Evolutionary conservation across 768 basidiomycete genomes (phyloP).

Genomic region (Coprinopsis marcescibilis): DNA sequence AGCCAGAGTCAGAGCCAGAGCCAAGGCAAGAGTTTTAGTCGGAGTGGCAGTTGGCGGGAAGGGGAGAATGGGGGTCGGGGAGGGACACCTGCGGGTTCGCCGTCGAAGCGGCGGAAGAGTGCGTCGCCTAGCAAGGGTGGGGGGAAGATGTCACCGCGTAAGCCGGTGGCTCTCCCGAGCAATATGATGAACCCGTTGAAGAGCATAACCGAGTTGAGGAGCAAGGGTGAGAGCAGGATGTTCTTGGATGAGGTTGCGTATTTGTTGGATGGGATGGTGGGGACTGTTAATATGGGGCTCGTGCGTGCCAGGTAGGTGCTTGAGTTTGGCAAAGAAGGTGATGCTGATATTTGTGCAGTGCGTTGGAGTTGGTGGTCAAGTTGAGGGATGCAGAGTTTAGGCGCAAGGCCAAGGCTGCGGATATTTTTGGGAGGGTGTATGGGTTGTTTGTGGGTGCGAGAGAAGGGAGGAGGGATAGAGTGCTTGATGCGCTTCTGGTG

Average conservation of each 20-base stretch:
- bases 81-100: no score
- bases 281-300: constrained; percentile 28
- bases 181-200: constrained; percentile 71
- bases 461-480: constrained; percentile 37
- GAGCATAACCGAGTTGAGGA: constrained; percentile 75
- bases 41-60: no score
- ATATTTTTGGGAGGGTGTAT: constrained; percentile 68
- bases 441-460: constrained; percentile 54
- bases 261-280: constrained; percentile 72
- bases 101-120: constrained; percentile 7
- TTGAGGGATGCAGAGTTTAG: constrained; percentile 69
- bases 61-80: no score
- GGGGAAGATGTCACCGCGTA: constrained; percentile 18
- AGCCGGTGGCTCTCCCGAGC: constrained; percentile 30
- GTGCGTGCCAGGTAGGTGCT: constrained; percentile 58
- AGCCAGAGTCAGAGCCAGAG: no score
- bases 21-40: no score
- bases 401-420: constrained; percentile 74
- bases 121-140: no score
- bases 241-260: constrained; percentile 85
- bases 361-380: constrained; percentile 70
- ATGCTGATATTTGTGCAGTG: constrained; percentile 35
- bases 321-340: neutral
- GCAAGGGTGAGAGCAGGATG: constrained; percentile 72
- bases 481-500: constrained; percentile 57